A percentile compares a stretch with the other conserved stretches of the same genome.
These are phyloP conservation scores for Xanthoconium separans DNA, from an alignment of 1,284 basidiomycete genomes.

Conservation along the genomic window DNA sequence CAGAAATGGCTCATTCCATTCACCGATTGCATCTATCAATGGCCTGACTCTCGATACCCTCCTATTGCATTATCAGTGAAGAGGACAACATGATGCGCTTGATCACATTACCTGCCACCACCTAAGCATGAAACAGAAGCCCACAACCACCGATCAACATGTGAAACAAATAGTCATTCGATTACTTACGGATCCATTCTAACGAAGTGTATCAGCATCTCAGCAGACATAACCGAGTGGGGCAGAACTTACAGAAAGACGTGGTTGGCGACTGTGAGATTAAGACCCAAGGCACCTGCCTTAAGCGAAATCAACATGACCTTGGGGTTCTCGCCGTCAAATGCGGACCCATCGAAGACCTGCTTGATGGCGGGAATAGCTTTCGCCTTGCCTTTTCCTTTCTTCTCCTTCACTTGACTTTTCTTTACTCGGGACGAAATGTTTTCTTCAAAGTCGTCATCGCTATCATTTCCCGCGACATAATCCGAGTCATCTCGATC, in stretches of 20 bases:
- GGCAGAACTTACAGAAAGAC: constrained; percentile 71
- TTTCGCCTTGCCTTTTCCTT: constrained; percentile 39
- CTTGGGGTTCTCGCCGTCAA: constrained; percentile 52
- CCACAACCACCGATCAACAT: constrained; percentile 12
- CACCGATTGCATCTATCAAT: constrained; percentile 77
- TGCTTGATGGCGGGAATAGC: constrained; percentile 14
- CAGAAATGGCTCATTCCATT: constrained; percentile 6
- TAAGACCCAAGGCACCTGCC: constrained; percentile 80
- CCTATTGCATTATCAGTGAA: constrained; percentile 39
- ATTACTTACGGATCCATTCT: constrained; percentile 82
- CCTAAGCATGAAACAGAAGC: constrained; percentile 31
- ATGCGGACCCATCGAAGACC: constrained; percentile 19
- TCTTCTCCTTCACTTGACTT: constrained; percentile 36
- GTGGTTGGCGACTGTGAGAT: constrained; percentile 88
- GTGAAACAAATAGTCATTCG: neutral
- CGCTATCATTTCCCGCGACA: constrained; percentile 34
- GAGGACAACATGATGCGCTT: neutral
- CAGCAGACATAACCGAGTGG: neutral
- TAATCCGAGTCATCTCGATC: constrained; percentile 22
- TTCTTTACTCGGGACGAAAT: constrained; percentile 31
- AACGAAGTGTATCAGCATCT: constrained; percentile 7
- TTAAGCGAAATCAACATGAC: constrained; percentile 90
- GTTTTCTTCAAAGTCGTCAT: constrained; percentile 40
- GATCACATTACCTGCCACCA: constrained; percentile 64
- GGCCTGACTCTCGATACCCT: constrained; percentile 87